Percentiles rank a stretch among this genome's conserved stretches.
These are phyloP conservation scores for Elsinoe ampelina DNA, from an alignment of 2,329 filamentous ascomycete species.

Conservation along the genomic window DNA sequence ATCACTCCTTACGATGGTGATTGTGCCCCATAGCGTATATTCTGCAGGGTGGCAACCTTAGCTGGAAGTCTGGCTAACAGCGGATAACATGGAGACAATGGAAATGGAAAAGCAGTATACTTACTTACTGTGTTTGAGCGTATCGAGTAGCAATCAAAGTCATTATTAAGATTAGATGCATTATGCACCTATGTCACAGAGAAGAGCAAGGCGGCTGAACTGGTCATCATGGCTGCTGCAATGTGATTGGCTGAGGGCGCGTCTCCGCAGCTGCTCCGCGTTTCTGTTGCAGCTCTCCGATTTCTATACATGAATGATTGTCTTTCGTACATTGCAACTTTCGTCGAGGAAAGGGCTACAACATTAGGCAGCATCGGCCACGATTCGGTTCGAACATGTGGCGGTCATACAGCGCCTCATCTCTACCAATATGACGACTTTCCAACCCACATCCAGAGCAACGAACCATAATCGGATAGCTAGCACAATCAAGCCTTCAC, in stretches of 20 bases:
- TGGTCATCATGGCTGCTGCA: background rate
- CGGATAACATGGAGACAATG: too few species aligned
- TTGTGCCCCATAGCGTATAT: too few species aligned
- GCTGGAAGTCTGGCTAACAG: too few species aligned
- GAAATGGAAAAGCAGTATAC: too few species aligned
- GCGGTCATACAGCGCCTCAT: background rate
- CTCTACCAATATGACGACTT: background rate
- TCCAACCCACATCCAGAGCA: background rate
- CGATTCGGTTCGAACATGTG: background rate
- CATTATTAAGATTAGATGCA: too few species aligned
- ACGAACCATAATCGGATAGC: background rate
- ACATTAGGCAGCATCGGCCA: background rate
- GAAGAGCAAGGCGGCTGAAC: too few species aligned
- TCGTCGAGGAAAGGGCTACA: background rate
- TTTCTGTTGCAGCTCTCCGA: background rate
- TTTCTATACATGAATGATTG: background rate
- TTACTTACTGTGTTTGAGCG: too few species aligned
- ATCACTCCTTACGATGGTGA: too few species aligned
- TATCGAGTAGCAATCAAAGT: too few species aligned
- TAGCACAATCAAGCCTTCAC: background rate
- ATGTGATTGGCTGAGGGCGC: background rate
- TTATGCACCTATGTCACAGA: too few species aligned
- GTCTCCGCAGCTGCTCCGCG: slow-evolving; percentile 1
- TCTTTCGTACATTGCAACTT: too few species aligned
- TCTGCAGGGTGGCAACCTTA: too few species aligned